These are phyloP conservation scores for Thinopyrum obtusiflorum DNA, from an alignment of 202 grass and related monocot species.

Conservation along the genomic window DNA sequence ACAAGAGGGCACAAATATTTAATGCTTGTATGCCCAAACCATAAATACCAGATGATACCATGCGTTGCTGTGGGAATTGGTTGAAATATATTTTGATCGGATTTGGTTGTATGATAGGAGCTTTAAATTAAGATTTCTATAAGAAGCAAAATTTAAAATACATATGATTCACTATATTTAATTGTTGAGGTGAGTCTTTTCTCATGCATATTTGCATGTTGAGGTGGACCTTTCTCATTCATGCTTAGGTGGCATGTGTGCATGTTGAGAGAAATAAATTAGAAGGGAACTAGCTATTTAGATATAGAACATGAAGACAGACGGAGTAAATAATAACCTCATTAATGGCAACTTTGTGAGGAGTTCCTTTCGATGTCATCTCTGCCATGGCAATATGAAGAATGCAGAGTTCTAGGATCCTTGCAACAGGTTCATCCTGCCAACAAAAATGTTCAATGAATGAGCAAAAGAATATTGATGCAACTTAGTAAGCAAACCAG, in stretches of 20 bases:
- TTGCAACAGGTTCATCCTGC: constrained; percentile 81
- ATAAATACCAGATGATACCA: background rate
- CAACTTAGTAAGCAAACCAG: background rate
- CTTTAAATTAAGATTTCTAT: no score
- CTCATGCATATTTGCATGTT: no score
- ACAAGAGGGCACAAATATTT: background rate
- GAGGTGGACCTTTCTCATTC: no score
- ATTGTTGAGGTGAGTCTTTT: no score
- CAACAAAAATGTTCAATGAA: background rate
- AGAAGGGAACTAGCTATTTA: no score
- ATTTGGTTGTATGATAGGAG: no score
- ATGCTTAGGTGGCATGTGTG: no score
- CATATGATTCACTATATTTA: no score
- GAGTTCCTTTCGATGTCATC: constrained; percentile 79
- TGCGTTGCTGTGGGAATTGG: no score
- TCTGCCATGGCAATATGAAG: constrained; percentile 98
- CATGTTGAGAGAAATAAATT: no score
- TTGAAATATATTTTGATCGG: no score
- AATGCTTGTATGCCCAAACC: background rate
- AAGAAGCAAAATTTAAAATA: no score
- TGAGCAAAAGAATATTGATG: background rate
- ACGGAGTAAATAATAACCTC: constrained; percentile 44
- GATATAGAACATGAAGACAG: background rate
- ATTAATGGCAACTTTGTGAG: constrained; percentile 91
- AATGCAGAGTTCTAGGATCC: constrained; percentile 94